phyloP scores from a whole-genome alignment of 768 basidiomycete genomes.

The Thelephora ganbajun region DNA sequence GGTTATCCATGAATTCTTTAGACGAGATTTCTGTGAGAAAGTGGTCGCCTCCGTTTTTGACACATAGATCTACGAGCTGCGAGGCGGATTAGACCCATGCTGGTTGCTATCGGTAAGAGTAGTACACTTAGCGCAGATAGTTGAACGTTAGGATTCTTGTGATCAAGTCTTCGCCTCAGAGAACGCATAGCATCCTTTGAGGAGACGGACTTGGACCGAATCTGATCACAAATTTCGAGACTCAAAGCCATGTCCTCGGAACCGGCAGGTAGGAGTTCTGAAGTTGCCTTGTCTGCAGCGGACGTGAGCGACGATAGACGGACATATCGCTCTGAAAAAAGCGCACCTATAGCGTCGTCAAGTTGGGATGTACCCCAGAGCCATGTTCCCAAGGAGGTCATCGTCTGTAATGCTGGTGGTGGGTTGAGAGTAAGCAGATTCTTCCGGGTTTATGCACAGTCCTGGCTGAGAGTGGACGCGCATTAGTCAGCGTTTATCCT shows the following conservation, averaged over 20 bases:
- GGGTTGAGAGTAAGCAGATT: slow-evolving; percentile 2
- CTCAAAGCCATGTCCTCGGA: slow-evolving; percentile 85
- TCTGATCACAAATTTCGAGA: slow-evolving; percentile 94
- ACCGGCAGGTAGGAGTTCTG: slow-evolving; percentile 71
- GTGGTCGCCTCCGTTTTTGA: slow-evolving; percentile 95
- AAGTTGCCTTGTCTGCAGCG: slow-evolving; percentile 79
- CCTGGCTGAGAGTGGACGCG: no score
- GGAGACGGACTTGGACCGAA: slow-evolving; percentile 77
- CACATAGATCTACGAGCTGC: slow-evolving; percentile 78
- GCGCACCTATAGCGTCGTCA: slow-evolving; percentile 69
- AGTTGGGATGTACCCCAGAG: slow-evolving; percentile 76
- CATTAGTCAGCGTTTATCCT: no score
- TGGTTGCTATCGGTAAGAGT: background rate
- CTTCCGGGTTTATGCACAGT: no score
- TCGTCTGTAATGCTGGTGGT: slow-evolving; percentile 12
- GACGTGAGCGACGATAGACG: slow-evolving; percentile 2
- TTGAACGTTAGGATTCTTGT: slow-evolving; percentile 95
- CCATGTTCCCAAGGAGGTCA: slow-evolving; percentile 50
- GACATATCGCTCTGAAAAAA: background rate
- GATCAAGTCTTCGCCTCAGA: slow-evolving; percentile 74
- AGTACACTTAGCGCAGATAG: slow-evolving; percentile 75
- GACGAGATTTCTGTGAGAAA: slow-evolving; percentile 78
- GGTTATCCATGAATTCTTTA: slow-evolving; percentile 87
- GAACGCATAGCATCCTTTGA: slow-evolving; percentile 83
- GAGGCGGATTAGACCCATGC: slow-evolving; percentile 3